Evolutionary conservation across 2,329 filamentous ascomycete species (phyloP).

Genomic region (Phyllosticta citriasiana): DNA sequence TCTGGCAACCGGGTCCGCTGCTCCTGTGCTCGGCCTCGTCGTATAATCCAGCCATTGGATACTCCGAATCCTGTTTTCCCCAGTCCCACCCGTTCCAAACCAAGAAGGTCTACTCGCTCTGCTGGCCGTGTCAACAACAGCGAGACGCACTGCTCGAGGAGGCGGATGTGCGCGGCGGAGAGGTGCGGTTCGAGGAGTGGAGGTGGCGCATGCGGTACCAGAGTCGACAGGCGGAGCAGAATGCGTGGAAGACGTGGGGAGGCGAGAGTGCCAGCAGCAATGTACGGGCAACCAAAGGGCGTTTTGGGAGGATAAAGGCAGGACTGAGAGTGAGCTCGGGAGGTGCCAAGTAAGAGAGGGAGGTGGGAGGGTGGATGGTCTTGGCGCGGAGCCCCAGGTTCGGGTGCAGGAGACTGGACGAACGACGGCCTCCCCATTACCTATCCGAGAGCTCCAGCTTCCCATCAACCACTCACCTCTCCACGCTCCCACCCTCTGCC

Average conservation of each 20-base stretch:
- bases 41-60: conserved; percentile 14
- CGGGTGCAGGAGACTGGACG: not conserved
- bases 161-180: not conserved
- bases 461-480: not conserved
- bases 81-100: conserved; percentile 27
- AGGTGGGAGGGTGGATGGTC: not conserved
- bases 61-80: conserved; percentile 2
- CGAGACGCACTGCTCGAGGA: conserved; percentile 18
- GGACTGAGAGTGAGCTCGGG: conserved; percentile 4
- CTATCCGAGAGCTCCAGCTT: not conserved
- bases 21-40: conserved; percentile 24
- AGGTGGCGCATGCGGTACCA: conserved; percentile 33
- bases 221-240: conserved; percentile 20
- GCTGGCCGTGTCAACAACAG: conserved; percentile 20
- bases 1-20: conserved; percentile 23
- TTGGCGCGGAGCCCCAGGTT: conserved; percentile 1
- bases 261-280: conserved; percentile 7
- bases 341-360: not conserved
- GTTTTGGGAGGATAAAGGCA: conserved; percentile 1
- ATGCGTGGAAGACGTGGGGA: conserved; percentile 17
- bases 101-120: conserved; percentile 23
- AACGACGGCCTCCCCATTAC: conserved; percentile 8
- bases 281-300: not conserved
- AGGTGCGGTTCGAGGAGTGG: conserved; percentile 28
- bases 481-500: not conserved